Conservation (phyloP, 2,329 filamentous ascomycete species). For the Alternaria gaisen region DNA sequence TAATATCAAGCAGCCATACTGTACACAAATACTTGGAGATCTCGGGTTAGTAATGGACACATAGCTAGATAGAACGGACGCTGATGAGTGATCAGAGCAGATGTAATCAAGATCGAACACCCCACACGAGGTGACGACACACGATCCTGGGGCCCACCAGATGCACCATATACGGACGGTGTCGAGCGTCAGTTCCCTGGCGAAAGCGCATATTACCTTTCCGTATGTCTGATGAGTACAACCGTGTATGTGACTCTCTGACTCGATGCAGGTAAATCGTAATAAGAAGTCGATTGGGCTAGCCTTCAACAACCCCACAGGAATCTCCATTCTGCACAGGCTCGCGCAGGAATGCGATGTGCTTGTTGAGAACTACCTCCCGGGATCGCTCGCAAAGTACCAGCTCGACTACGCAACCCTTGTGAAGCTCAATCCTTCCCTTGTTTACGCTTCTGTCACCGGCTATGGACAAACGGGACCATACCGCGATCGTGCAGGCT, state of each 20-base stretch:
- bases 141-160: slow-evolving; percentile 93
- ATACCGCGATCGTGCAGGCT: slow-evolving; percentile 84
- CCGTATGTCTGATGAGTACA: slow-evolving; percentile 61
- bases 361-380: slow-evolving; percentile 95
- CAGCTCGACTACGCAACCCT: slow-evolving; percentile 85
- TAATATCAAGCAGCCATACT: slow-evolving; percentile 77
- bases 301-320: slow-evolving; percentile 84
- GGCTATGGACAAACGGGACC: slow-evolving; percentile 96
- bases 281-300: slow-evolving; percentile 96
- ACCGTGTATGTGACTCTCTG: background rate
- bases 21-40: slow-evolving; percentile 95
- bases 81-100: slow-evolving; percentile 68
- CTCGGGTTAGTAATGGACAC: slow-evolving; percentile 71
- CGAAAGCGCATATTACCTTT: slow-evolving; percentile 95
- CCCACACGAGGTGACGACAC: slow-evolving; percentile 92
- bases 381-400: slow-evolving; percentile 87
- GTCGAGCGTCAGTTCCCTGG: slow-evolving; percentile 73
- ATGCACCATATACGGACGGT: slow-evolving; percentile 75
- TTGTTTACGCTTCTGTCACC: slow-evolving; percentile 95
- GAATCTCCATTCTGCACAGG: slow-evolving; percentile 84
- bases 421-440: slow-evolving; percentile 77
- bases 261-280: slow-evolving; percentile 75
- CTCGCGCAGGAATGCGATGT: slow-evolving; percentile 87
- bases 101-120: slow-evolving; percentile 97
- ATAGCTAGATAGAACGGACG: background rate